phyloP scores from a whole-genome alignment of 306 rosid species.

The Casuarina glauca region DNA sequence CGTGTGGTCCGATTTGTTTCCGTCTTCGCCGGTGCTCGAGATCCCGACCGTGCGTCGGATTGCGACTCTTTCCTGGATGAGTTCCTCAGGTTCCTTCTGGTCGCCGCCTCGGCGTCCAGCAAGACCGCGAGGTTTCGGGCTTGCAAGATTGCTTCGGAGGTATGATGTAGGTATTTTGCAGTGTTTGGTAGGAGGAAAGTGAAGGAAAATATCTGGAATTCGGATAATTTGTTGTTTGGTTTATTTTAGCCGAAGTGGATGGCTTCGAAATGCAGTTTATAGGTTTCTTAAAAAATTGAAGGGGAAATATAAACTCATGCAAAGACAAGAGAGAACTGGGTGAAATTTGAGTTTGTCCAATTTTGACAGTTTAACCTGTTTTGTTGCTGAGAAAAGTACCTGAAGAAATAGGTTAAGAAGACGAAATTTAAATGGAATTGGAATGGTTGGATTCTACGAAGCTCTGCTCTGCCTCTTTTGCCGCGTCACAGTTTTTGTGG shows the following conservation, averaged over 20 bases:
- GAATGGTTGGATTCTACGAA: too few relatives aligned
- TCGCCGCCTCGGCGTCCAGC: constrained; percentile 46
- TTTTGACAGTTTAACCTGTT: neutral
- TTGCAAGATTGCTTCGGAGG: constrained; percentile 92
- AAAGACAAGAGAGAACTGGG: neutral
- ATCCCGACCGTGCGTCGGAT: constrained; percentile 29
- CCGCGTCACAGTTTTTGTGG: too few relatives aligned
- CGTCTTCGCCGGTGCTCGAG: constrained; percentile 44
- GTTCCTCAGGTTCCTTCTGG: constrained; percentile 69
- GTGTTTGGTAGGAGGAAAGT: neutral
- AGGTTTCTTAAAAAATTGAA: too few relatives aligned
- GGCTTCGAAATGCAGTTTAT: too few relatives aligned
- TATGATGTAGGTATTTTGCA: constrained; percentile 12
- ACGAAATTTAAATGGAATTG: neutral
- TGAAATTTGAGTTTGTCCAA: neutral
- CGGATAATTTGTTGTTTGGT: neutral
- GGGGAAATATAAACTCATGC: too few relatives aligned
- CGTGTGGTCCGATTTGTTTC: constrained; percentile 75
- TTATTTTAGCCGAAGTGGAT: neutral
- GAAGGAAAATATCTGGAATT: neutral
- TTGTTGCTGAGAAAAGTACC: neutral
- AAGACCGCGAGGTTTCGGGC: constrained; percentile 77
- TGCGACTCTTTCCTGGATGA: constrained; percentile 61
- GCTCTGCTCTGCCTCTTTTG: too few relatives aligned
- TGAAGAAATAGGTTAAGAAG: neutral